phyloP scores from a whole-genome alignment of 768 basidiomycete species.

The Obba rivulosa region DNA sequence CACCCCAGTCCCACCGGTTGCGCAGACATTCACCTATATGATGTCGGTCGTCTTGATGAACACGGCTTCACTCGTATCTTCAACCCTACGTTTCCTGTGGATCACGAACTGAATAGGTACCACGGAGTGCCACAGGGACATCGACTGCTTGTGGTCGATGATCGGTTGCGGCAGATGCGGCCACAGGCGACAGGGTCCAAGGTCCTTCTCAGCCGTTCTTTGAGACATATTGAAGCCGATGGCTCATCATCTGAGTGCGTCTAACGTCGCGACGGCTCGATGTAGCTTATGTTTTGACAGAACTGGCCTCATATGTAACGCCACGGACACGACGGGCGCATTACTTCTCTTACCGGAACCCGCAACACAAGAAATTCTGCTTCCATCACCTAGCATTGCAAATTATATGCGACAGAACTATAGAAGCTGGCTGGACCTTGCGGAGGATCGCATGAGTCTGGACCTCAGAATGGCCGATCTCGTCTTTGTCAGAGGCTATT shows the following conservation, averaged over 20 bases:
- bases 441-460: conserved; percentile 2
- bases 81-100: conserved; percentile 9
- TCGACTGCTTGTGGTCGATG: neutral
- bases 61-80: conserved; percentile 14
- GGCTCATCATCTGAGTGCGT: too few relatives aligned
- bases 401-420: conserved; percentile 9
- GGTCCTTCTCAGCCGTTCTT: conserved; percentile 5
- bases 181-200: neutral
- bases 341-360: conserved; percentile 3
- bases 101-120: conserved; percentile 5
- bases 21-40: conserved; percentile 10
- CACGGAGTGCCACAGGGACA: conserved; percentile 7
- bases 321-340: conserved; percentile 9
- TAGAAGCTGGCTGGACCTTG: conserved; percentile 5
- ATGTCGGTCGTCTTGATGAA: conserved; percentile 12
- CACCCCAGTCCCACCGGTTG: conserved; percentile 8
- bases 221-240: too few relatives aligned
- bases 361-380: neutral
- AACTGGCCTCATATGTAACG: conserved; percentile 1
- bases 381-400: conserved; percentile 5
- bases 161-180: too few relatives aligned
- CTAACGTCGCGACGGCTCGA: too few relatives aligned
- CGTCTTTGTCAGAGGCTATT: conserved; percentile 6
- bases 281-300: conserved; percentile 1
- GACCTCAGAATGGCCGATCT: neutral